Conservation (phyloP, 352 stramenopile genomes). For the Pythium rhizo-oryzae region DNA sequence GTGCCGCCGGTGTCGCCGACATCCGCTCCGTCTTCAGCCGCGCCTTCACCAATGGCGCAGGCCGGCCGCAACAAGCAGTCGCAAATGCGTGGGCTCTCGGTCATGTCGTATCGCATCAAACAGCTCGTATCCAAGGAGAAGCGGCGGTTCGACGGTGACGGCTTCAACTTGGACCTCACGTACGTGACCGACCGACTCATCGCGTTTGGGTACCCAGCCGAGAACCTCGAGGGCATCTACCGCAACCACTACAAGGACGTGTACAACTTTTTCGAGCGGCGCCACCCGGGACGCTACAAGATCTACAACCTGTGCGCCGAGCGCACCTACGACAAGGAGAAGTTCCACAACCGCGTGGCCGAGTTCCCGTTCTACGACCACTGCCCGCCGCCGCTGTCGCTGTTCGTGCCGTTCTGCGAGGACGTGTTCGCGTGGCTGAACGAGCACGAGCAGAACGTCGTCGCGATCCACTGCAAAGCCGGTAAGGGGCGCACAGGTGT, state of each 20-base stretch:
- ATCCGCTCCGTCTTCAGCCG: neutral
- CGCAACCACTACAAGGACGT: conserved; percentile 92
- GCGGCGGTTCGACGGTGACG: conserved; percentile 80
- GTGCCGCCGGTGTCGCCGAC: conserved; percentile 12
- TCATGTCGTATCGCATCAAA: conserved; percentile 63
- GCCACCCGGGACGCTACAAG: conserved; percentile 77
- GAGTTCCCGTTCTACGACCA: conserved; percentile 91
- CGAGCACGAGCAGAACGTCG: conserved; percentile 71
- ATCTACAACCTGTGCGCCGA: conserved; percentile 94
- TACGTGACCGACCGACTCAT: conserved; percentile 90
- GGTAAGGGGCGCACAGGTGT: conserved; percentile 89
- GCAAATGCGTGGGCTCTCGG: conserved; percentile 43
- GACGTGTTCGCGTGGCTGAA: conserved; percentile 63
- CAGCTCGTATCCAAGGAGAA: conserved; percentile 93
- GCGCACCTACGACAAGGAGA: conserved; percentile 75
- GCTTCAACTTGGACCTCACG: conserved; percentile 93
- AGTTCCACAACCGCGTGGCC: conserved; percentile 72
- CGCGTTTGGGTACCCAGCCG: conserved; percentile 88
- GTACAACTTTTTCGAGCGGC: conserved; percentile 88
- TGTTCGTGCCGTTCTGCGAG: conserved; percentile 75
- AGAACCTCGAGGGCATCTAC: conserved; percentile 88
- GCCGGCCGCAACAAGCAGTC: conserved; percentile 25
- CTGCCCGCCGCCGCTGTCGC: conserved; percentile 70
- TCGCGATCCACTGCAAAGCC: conserved; percentile 91
- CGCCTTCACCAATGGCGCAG: conserved; percentile 5